These are phyloP conservation scores for Ogataea naganishii DNA, from an alignment of 805 yeast species.

Conservation along the genomic window DNA sequence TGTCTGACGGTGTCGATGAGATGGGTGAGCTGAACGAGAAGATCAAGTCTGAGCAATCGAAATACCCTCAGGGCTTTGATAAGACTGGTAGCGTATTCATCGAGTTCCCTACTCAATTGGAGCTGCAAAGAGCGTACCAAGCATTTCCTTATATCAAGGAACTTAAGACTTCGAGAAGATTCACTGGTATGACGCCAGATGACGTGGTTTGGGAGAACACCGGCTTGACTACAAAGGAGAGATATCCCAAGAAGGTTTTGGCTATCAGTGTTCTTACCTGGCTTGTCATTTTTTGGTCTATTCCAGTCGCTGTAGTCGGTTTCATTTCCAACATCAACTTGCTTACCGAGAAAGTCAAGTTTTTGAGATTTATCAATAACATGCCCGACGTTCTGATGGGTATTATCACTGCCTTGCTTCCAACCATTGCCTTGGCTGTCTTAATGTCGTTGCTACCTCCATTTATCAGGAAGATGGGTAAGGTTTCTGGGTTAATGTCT, in stretches of 20 bases:
- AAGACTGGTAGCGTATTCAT: conserved; percentile 65
- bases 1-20: conserved; percentile 60
- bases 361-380: conserved; percentile 66
- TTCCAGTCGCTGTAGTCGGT: conserved; percentile 98
- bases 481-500: conserved; percentile 63
- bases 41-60: conserved; percentile 49
- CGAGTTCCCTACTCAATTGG: conserved; percentile 76
- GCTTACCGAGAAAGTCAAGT: conserved; percentile 62
- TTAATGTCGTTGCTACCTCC: conserved; percentile 86
- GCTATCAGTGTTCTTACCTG: conserved; percentile 59
- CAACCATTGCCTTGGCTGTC: conserved; percentile 70
- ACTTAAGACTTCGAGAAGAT: conserved; percentile 36
- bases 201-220: conserved; percentile 83
- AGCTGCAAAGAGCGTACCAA: conserved; percentile 85
- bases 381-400: conserved; percentile 70
- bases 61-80: conserved; percentile 38
- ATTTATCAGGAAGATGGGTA: conserved; percentile 70
- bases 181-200: conserved; percentile 64
- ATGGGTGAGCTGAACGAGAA: conserved; percentile 63
- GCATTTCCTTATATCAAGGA: conserved; percentile 50
- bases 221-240: conserved; percentile 44
- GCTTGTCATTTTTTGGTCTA: conserved; percentile 83
- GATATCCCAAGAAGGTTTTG: conserved; percentile 45
- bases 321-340: conserved; percentile 78
- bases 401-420: conserved; percentile 79